Percentiles rank a stretch among this genome's conserved stretches.
Evolutionary conservation across 2,329 filamentous ascomycete species (phyloP).

Genomic region (Colletotrichum tropicale): DNA sequence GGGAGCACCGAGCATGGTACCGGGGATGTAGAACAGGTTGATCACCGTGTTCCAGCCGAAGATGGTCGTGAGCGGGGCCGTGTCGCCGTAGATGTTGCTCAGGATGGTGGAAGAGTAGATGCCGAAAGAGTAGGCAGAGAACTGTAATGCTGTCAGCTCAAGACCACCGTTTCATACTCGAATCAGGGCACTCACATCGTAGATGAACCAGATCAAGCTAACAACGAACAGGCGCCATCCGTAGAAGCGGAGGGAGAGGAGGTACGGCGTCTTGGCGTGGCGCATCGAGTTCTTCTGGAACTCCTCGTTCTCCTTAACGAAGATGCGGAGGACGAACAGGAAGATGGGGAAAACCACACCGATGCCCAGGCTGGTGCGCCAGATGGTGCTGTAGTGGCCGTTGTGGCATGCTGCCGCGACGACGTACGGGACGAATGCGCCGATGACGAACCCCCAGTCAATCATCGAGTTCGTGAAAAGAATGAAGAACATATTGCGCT

Average conservation of each 20-base stretch:
- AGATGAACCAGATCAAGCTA: constrained; percentile 83
- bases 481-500: constrained; percentile 90
- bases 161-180: neutral
- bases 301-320: constrained; percentile 79
- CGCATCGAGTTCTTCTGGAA: constrained; percentile 75
- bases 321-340: constrained; percentile 73
- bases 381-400: constrained; percentile 73
- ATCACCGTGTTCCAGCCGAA: constrained; percentile 91
- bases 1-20: constrained; percentile 78
- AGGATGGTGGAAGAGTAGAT: constrained; percentile 85
- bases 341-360: constrained; percentile 79
- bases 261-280: constrained; percentile 60
- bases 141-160: constrained; percentile 41
- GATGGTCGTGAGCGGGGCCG: constrained; percentile 71
- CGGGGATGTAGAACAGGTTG: constrained; percentile 88
- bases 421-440: constrained; percentile 49
- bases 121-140: constrained; percentile 82
- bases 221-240: constrained; percentile 74
- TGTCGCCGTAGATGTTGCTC: constrained; percentile 62
- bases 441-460: constrained; percentile 81
- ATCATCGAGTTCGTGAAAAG: constrained; percentile 91
- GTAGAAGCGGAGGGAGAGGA: constrained; percentile 68
- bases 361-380: constrained; percentile 81
- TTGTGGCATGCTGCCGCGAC: constrained; percentile 62
- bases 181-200: constrained; percentile 58